Conservation (phyloP, 345 rosid genomes). For the Arabidopsis arenosa region DNA sequence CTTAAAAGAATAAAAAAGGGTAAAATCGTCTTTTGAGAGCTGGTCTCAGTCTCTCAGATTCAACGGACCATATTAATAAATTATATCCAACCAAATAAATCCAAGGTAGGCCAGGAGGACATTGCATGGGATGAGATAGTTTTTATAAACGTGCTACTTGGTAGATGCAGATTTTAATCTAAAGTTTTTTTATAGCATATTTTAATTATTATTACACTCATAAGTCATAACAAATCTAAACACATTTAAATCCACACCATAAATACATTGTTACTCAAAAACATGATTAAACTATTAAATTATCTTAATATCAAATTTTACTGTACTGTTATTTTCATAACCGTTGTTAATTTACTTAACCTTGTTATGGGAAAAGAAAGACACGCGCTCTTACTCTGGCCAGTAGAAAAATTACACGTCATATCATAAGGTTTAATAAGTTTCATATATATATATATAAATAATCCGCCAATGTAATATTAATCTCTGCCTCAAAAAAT, state of each 20-base stretch:
- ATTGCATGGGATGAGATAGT: slow-evolving; percentile 28
- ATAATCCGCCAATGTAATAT: slow-evolving; percentile 14
- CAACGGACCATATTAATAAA: slow-evolving; percentile 21
- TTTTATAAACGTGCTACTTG: slow-evolving; percentile 22
- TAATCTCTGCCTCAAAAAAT: slow-evolving; percentile 29
- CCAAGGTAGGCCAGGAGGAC: slow-evolving; percentile 34
- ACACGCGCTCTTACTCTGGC: background rate
- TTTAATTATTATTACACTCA: no score
- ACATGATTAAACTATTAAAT: background rate
- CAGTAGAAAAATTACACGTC: slow-evolving; percentile 33
- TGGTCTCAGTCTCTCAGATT: slow-evolving; percentile 7
- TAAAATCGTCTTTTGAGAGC: background rate
- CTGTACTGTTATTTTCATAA: background rate
- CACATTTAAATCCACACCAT: background rate
- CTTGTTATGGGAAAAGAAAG: slow-evolving; percentile 28
- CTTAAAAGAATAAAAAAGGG: slow-evolving; percentile 1
- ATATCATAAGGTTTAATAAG: background rate
- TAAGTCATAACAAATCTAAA: background rate
- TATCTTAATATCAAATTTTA: background rate
- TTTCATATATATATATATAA: background rate
- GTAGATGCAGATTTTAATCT: slow-evolving; percentile 29
- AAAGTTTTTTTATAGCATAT: no score
- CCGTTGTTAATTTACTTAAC: background rate
- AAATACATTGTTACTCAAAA: background rate
- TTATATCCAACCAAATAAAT: slow-evolving; percentile 32